Evolutionary conservation across 2,329 filamentous ascomycete species (phyloP).

Genomic region (Allantophomopsis lycopodina): DNA sequence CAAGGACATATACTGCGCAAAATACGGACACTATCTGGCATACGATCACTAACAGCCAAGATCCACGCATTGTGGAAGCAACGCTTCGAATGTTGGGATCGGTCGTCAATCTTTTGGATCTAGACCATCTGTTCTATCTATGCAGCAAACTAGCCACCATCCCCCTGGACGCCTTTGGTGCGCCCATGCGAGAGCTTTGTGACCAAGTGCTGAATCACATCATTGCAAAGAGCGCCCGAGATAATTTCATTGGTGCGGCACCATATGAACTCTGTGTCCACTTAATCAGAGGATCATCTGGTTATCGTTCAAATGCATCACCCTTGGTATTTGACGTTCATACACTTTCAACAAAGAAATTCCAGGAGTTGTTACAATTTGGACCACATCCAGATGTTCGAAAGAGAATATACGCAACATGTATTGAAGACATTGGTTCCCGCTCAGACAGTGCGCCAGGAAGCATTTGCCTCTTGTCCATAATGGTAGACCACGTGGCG

Average conservation of each 20-base stretch:
- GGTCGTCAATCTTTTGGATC: constrained; percentile 33
- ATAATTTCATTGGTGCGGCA: constrained; percentile 24
- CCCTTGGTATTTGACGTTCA: constrained; percentile 50
- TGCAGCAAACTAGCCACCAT: constrained; percentile 56
- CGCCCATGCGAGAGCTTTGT: constrained; percentile 47
- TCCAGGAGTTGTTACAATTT: constrained; percentile 43
- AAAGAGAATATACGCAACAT: constrained; percentile 48
- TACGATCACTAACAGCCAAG: constrained; percentile 66
- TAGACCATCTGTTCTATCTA: constrained; percentile 43
- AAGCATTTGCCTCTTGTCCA: constrained; percentile 52
- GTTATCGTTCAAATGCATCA: constrained; percentile 34
- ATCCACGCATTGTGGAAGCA: constrained; percentile 73
- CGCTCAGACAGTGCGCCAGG: constrained; percentile 54
- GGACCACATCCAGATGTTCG: constrained; percentile 43
- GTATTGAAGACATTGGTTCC: constrained; percentile 52
- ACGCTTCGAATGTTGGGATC: constrained; percentile 50
- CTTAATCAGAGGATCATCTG: constrained; percentile 58
- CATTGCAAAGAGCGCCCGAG: constrained; percentile 22
- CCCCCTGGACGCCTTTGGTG: constrained; percentile 48
- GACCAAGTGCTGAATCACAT: constrained; percentile 37
- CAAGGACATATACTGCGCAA: constrained; percentile 52
- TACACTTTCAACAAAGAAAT: constrained; percentile 43
- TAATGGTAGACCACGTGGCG: constrained; percentile 30
- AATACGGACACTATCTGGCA: constrained; percentile 79
- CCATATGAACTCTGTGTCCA: constrained; percentile 46